Evolutionary conservation across 2,329 filamentous ascomycete species (phyloP).

Genomic region (Aureobasidium melanogenum): DNA sequence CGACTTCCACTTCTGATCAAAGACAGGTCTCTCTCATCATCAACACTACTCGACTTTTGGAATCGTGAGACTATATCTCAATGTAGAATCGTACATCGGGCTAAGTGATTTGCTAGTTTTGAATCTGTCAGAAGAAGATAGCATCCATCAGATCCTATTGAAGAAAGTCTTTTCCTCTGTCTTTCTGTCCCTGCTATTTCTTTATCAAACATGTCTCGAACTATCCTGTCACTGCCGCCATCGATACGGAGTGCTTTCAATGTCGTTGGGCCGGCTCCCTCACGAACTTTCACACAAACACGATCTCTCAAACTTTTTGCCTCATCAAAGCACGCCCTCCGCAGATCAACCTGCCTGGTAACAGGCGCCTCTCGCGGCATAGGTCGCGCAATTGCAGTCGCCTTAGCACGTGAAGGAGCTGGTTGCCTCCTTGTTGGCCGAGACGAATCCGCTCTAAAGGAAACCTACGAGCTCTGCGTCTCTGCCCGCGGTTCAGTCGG

Average conservation of each 20-base stretch:
- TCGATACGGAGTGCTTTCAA: background rate
- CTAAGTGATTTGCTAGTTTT: background rate
- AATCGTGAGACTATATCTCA: background rate
- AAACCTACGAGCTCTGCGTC: background rate
- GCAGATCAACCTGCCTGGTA: conserved; percentile 28
- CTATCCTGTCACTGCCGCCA: background rate
- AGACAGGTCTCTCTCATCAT: background rate
- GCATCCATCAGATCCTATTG: background rate
- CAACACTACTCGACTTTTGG: background rate
- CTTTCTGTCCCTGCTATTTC: background rate
- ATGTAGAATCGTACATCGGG: background rate
- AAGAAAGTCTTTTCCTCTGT: background rate
- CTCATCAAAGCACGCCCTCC: conserved; percentile 11
- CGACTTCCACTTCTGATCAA: background rate
- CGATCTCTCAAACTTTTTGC: background rate
- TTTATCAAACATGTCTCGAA: background rate
- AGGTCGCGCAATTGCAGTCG: conserved; percentile 39
- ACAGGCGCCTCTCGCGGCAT: conserved; percentile 45
- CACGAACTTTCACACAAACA: background rate
- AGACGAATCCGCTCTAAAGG: conserved; percentile 1
- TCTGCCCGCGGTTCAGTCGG: background rate
- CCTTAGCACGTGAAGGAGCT: conserved; percentile 40
- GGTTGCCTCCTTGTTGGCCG: conserved; percentile 14
- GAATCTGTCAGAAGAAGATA: background rate
- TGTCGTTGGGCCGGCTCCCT: background rate